Evolutionary conservation across 2,329 filamentous ascomycete genomes (phyloP).

Genomic region (Fusarium piperis): DNA sequence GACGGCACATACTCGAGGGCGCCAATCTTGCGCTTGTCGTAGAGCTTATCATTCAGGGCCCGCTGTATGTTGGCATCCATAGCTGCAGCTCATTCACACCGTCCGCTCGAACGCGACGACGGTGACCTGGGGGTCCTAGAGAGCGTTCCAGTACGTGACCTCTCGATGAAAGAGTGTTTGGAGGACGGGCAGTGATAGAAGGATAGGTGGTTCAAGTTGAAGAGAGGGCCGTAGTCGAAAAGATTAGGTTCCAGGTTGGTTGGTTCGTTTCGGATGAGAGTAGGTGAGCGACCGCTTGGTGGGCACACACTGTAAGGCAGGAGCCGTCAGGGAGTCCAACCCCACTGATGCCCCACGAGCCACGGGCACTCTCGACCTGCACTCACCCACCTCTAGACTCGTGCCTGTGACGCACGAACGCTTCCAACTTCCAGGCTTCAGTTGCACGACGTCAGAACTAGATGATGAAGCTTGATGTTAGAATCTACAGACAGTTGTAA

Average conservation of each 20-base stretch:
- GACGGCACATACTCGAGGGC: slow-evolving; percentile 82
- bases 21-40: slow-evolving; percentile 96
- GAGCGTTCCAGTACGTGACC: neutral
- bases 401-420: slow-evolving; percentile 31
- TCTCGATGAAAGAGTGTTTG: neutral
- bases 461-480: neutral
- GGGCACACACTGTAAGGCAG: slow-evolving; percentile 29
- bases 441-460: neutral
- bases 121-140: neutral
- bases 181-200: neutral
- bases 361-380: neutral
- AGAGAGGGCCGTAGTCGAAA: slow-evolving; percentile 18
- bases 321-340: slow-evolving; percentile 18
- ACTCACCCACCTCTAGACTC: neutral
- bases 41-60: slow-evolving; percentile 95
- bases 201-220: neutral
- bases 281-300: slow-evolving; percentile 3
- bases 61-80: slow-evolving; percentile 95
- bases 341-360: slow-evolving; percentile 33
- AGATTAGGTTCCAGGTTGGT: slow-evolving; percentile 27
- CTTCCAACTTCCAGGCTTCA: slow-evolving; percentile 4
- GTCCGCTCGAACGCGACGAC: slow-evolving; percentile 26
- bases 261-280: slow-evolving; percentile 35
- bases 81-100: slow-evolving; percentile 41
- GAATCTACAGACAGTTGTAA: neutral